Evolutionary conservation across 1,284 basidiomycete species (phyloP).

Genomic region (Apiotrichum sp.): DNA sequence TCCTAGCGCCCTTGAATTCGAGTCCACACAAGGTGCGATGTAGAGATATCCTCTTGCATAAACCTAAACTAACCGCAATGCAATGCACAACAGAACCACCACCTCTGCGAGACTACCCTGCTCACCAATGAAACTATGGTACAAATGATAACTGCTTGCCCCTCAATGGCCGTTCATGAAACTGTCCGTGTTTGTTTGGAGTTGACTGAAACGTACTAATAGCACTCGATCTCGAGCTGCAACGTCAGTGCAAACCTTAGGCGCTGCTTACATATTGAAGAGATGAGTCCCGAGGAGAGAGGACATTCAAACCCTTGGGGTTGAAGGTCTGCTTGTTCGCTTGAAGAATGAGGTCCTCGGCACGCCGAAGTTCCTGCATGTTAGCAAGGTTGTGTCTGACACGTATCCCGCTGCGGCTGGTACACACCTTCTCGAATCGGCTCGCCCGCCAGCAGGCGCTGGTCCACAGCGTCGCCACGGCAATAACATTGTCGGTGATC

Average conservation of each 20-base stretch:
- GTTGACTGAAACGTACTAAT: background rate
- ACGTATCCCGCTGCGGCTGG: no score
- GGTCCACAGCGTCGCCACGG: conserved; percentile 47
- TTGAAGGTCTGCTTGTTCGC: conserved; percentile 48
- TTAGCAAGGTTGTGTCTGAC: background rate
- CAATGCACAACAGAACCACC: no score
- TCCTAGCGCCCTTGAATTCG: no score
- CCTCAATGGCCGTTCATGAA: no score
- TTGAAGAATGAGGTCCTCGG: conserved; percentile 39
- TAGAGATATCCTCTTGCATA: no score
- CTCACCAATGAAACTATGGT: no score
- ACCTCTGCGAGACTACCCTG: no score
- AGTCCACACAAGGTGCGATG: no score
- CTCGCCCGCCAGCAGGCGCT: conserved; percentile 42
- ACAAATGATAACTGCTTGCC: no score
- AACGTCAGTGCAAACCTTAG: background rate
- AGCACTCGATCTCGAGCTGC: conserved; percentile 4
- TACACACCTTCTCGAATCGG: conserved; percentile 48
- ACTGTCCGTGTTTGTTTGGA: no score
- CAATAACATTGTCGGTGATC: conserved; percentile 47
- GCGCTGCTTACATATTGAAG: conserved; percentile 49
- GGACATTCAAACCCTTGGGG: conserved; percentile 48
- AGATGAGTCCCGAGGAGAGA: conserved; percentile 48
- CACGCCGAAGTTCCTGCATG: conserved; percentile 41
- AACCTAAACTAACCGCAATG: background rate